Base-by-base conservation (phyloP, 1,139 yeast genomes). In the Pneumocystis jirovecii region DNA sequence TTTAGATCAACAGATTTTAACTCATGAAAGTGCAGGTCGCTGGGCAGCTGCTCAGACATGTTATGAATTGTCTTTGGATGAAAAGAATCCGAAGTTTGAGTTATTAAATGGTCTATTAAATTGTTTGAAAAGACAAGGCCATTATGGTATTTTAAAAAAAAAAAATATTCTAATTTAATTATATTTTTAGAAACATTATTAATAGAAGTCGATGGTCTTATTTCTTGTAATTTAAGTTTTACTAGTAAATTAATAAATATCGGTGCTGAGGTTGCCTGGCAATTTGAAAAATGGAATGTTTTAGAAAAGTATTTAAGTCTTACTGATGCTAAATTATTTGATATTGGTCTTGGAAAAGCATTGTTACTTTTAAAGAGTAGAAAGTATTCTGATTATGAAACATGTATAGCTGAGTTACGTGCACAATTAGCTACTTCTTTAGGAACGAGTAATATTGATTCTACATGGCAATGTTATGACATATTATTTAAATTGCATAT, bases 1-100 rank as follows among this genome's bases (percentile, higher is more conserved):
- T 25, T 60, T 68, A 29, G 72, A 70, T 35, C 90, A 89, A 66
- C 89, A 89, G 72, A 81, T 91, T 50, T 78, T 85, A 6, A 88
- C 89, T 66, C 85, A 91, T 68, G 95, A 89, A 70, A 90, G 87
- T 69, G 86, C 89, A 66, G 93, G 89, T 63, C 85, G 85, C 71
- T 89, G 97, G 96, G 82, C 85, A 59, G 81, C 89, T 71, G 96
- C 97, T 0, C 87, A 88, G 69, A 93, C 88, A 69, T 89, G 96
- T 60, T 86, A 89, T 70, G 86, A 85, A 66, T 88, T 87, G 0
- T 75, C 87, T 60, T 82, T 89, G 19, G 80, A 80, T 19, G 71
- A 75, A 40, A 72, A 72, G 2, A 74, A 76, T 65, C 76, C 74
- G 15, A 70, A 76, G 6, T 72, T 75, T 2, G 73, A 75, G 66